Base-by-base conservation (phyloP, 495 filamentous ascomycete genomes). In the Penicillium ucsense region DNA sequence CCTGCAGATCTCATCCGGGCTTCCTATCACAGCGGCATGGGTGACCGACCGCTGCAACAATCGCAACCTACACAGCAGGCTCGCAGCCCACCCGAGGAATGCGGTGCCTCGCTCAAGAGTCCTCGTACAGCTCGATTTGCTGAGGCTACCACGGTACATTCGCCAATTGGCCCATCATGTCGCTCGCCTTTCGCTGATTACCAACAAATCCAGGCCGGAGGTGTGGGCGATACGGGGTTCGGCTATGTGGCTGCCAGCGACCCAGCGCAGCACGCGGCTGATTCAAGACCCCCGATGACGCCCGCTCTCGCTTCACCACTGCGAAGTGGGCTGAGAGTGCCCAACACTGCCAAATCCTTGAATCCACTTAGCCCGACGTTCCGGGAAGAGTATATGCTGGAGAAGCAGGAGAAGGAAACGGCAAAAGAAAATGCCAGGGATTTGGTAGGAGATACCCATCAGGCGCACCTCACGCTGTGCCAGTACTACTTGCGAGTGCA, bases 361-460 rank as follows among this genome's bases (percentile, higher is more conserved):
- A 76, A 78, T 41, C 83, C 86, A 9, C 72, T 94, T 49, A 95
- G 88, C 63, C 88, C 90, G 27, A 95, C 89, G 3, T 94, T 94
- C 64, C 74, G 76, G 39, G 86, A 95, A 65, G 89, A 94, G 66
- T 79, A 89, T 51, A 66, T 84, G 3, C 61, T 95, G 38, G 89
- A 94, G 70, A 84, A 86, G 65, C 76, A 79, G 41, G 91, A 97
- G 62, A 76, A 77, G 55, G 56, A 65, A 50, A 85, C 88, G 0
- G 86, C 90, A 41, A 89, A 88, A 67, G 76, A 85, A 53, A 89
- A 95, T 68, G 82, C 78, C 12, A 75, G 73, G 51, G 92, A 98
- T 67, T 60, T 97, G 69, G 91, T 97, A 75, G 70, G 86, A 67
- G 31, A 30, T 4, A 9, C 31, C 6, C 5, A 20, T 20, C 20